Conservation (phyloP, 2,329 filamentous ascomycete species). For the Triangularia verruculosa region DNA sequence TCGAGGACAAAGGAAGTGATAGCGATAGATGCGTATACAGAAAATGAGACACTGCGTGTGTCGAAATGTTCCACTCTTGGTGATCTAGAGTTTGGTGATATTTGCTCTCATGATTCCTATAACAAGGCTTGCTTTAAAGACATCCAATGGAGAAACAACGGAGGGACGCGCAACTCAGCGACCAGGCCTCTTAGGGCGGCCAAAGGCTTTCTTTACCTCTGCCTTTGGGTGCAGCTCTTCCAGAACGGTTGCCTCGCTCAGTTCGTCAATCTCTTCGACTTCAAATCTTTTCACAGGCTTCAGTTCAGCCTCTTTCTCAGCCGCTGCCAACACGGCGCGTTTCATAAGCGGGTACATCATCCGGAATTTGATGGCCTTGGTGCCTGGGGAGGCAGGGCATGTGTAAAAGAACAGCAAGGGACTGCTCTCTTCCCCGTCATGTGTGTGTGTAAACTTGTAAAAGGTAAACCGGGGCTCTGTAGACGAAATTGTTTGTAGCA, state of each 20-base stretch:
- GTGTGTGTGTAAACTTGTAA: constrained; percentile 63
- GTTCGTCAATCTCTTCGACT: constrained; percentile 64
- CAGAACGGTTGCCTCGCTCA: constrained; percentile 63
- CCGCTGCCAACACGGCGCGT: constrained; percentile 62
- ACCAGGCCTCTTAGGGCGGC: constrained; percentile 75
- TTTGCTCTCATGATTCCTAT: not conserved
- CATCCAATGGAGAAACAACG: not conserved
- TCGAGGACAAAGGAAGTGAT: not conserved
- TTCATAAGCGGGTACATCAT: constrained; percentile 81
- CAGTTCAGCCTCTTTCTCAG: constrained; percentile 63
- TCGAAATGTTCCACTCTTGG: not conserved
- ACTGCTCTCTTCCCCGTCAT: constrained; percentile 49
- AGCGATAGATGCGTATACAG: not conserved
- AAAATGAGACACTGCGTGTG: not conserved
- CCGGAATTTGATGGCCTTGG: constrained; percentile 72
- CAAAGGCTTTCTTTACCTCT: constrained; percentile 66
- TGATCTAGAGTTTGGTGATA: not conserved
- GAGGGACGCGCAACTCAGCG: constrained; percentile 32
- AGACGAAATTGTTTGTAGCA: constrained; percentile 59
- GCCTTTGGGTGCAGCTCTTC: constrained; percentile 67
- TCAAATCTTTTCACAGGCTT: constrained; percentile 68
- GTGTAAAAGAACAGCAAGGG: constrained; percentile 80
- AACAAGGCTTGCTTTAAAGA: not conserved
- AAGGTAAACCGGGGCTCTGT: constrained; percentile 75
- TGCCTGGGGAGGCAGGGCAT: constrained; percentile 63